A percentile compares a stretch with the other conserved stretches of the same genome.
Conservation (phyloP, 768 basidiomycete genomes). For the Ramaria sp. region DNA sequence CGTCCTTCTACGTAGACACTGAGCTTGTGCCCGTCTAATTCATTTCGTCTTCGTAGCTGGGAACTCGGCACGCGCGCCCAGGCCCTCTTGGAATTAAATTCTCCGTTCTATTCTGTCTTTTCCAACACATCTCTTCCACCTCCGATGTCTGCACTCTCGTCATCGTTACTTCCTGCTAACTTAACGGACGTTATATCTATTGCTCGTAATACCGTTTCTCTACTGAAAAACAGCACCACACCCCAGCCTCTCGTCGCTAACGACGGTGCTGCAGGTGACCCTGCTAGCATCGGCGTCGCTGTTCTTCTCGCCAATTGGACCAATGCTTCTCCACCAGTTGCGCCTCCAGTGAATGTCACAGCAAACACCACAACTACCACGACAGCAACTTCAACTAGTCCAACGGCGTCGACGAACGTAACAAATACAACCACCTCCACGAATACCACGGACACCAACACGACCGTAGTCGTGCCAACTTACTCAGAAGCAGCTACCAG, state of each 20-base stretch:
- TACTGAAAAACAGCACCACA: conserved; percentile 32
- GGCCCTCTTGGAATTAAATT: conserved; percentile 39
- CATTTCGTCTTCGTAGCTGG: conserved; percentile 39
- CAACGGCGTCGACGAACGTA: background rate
- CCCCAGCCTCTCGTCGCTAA: conserved; percentile 47
- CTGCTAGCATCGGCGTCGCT: conserved; percentile 64
- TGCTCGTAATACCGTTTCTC: conserved; percentile 42
- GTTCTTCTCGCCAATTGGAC: conserved; percentile 57
- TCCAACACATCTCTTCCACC: conserved; percentile 30
- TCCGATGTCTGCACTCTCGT: conserved; percentile 14
- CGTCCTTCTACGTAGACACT: background rate
- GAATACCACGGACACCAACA: background rate
- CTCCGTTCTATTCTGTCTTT: conserved; percentile 35
- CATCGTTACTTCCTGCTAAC: conserved; percentile 17
- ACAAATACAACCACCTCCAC: background rate
- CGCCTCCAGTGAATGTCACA: background rate
- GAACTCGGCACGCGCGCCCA: conserved; percentile 43
- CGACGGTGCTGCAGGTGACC: conserved; percentile 62
- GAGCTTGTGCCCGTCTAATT: background rate
- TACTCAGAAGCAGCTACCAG: conserved; percentile 54
- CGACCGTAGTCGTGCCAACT: conserved; percentile 24
- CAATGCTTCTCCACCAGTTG: conserved; percentile 14
- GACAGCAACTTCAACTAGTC: background rate
- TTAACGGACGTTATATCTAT: conserved; percentile 41
- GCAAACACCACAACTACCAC: background rate